phyloP scores from a whole-genome alignment of 345 rosid genomes.

The Boechera stricta region DNA sequence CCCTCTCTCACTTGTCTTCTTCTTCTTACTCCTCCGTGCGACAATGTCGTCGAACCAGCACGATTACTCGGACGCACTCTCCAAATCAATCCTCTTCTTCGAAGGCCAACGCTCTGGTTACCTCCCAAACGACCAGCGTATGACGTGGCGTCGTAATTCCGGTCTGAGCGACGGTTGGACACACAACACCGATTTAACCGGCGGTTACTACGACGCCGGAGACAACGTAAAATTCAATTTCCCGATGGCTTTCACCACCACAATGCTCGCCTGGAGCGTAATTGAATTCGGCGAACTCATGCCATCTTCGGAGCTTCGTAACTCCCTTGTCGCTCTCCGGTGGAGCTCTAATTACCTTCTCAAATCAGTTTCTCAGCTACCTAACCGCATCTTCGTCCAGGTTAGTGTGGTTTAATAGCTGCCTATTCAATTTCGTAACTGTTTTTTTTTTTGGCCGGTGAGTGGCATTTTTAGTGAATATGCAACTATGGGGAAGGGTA shows the following conservation, averaged over 20 bases:
- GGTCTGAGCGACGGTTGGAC: slow-evolving; percentile 82
- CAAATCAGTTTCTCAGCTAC: slow-evolving; percentile 81
- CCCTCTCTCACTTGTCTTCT: background rate
- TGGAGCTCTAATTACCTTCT: slow-evolving; percentile 88
- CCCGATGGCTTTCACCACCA: slow-evolving; percentile 96
- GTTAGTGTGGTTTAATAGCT: slow-evolving; percentile 41
- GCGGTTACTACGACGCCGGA: slow-evolving; percentile 97
- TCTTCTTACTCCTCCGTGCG: slow-evolving; percentile 4
- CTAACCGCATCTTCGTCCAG: slow-evolving; percentile 93
- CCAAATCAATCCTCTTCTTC: slow-evolving; percentile 92
- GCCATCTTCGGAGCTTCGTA: slow-evolving; percentile 70
- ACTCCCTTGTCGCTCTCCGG: slow-evolving; percentile 69
- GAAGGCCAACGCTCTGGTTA: slow-evolving; percentile 94
- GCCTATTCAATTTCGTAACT: slow-evolving; percentile 35
- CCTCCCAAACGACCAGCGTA: slow-evolving; percentile 73
- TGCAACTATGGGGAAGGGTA: slow-evolving; percentile 18
- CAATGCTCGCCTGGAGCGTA: slow-evolving; percentile 89
- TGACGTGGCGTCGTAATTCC: slow-evolving; percentile 73
- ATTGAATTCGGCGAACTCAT: slow-evolving; percentile 83
- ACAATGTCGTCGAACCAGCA: slow-evolving; percentile 48
- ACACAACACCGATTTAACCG: slow-evolving; percentile 68
- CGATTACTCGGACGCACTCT: slow-evolving; percentile 76
- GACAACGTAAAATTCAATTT: slow-evolving; percentile 91
- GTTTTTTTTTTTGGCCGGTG: slow-evolving; percentile 27
- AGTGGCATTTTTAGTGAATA: slow-evolving; percentile 32